Evolutionary conservation across 148 eudicot genomes (phyloP).

Genomic region (Chenopodium berlandieri): DNA sequence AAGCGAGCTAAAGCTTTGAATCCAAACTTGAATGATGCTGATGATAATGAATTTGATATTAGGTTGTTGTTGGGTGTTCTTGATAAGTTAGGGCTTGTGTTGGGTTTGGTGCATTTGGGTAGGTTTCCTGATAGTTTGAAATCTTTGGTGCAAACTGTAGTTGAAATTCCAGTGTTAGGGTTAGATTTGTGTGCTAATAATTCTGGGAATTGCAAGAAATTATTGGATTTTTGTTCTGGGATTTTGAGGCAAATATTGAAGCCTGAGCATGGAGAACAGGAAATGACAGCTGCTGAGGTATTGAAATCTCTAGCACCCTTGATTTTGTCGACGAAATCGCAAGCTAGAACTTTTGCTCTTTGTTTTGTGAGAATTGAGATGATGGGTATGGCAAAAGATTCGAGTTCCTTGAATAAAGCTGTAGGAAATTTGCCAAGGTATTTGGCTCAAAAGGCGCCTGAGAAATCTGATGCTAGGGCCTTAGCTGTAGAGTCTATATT

Average conservation of each 20-base stretch:
- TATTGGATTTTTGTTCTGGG: constrained; percentile 49
- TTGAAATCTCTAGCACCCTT: constrained; percentile 55
- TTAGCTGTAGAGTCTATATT: constrained; percentile 71
- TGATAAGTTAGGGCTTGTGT: constrained; percentile 57
- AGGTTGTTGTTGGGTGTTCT: constrained; percentile 51
- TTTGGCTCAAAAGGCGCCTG: constrained; percentile 71
- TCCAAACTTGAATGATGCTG: constrained; percentile 17
- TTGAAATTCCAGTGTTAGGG: constrained; percentile 61
- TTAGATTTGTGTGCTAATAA: constrained; percentile 50
- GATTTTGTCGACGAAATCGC: constrained; percentile 62
- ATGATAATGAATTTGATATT: constrained; percentile 46
- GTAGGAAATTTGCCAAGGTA: constrained; percentile 72
- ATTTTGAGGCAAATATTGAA: constrained; percentile 54
- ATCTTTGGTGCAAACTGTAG: constrained; percentile 65
- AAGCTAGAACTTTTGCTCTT: constrained; percentile 51
- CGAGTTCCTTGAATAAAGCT: constrained; percentile 47
- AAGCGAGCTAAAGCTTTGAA: constrained; percentile 32
- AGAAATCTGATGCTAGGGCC: constrained; percentile 75
- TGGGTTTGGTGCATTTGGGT: constrained; percentile 74
- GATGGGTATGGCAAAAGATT: constrained; percentile 41
- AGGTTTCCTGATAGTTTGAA: constrained; percentile 85
- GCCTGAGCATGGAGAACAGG: constrained; percentile 73
- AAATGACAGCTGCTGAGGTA: constrained; percentile 61
- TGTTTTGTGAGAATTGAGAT: constrained; percentile 59
- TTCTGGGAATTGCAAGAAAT: constrained; percentile 41